Conservation (phyloP, 2,329 filamentous ascomycete species). For the Cylindrodendrum hubeiense region DNA sequence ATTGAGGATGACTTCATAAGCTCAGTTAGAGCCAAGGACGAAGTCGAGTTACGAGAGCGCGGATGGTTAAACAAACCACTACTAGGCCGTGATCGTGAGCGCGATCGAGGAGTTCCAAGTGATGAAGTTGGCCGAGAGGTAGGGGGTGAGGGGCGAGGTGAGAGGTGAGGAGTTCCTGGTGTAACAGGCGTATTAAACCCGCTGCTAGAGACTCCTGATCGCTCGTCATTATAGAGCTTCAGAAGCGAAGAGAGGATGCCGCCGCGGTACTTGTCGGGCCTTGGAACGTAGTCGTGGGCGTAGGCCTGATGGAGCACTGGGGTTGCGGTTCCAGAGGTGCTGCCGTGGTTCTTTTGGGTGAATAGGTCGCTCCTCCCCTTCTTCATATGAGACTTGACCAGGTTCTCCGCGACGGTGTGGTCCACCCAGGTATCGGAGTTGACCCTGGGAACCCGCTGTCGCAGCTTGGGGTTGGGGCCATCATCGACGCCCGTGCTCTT, state of each 20-base stretch:
- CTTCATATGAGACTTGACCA: slow-evolving; percentile 50
- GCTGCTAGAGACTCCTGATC: slow-evolving; percentile 50
- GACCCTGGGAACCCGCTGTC: slow-evolving; percentile 34
- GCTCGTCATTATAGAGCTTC: slow-evolving; percentile 73
- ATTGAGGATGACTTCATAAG: slow-evolving; percentile 67
- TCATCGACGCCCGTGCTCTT: slow-evolving; percentile 32
- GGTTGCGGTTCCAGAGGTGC: slow-evolving; percentile 52
- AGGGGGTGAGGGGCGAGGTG: slow-evolving; percentile 57
- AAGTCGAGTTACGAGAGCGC: slow-evolving; percentile 56
- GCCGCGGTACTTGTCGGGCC: slow-evolving; percentile 76
- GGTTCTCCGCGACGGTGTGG: slow-evolving; percentile 49
- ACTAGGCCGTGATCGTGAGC: slow-evolving; percentile 49
- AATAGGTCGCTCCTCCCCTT: slow-evolving; percentile 49
- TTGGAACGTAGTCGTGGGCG: slow-evolving; percentile 69
- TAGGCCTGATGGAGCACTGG: slow-evolving; percentile 63
- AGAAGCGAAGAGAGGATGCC: slow-evolving; percentile 81
- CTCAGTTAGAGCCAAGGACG: slow-evolving; percentile 61
- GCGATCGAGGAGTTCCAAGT: slow-evolving; percentile 47
- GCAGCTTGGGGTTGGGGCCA: slow-evolving; percentile 39
- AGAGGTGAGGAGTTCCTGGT: slow-evolving; percentile 55
- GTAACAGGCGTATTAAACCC: slow-evolving; percentile 56
- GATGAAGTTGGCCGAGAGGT: slow-evolving; percentile 56
- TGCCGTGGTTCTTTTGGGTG: slow-evolving; percentile 41
- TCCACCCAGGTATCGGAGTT: slow-evolving; percentile 37
- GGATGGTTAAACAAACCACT: slow-evolving; percentile 57